Percentiles rank a stretch among this genome's conserved stretches.
Evolutionary conservation across 306 rosid species (phyloP).

Genomic region (Astragalus membranaceus): DNA sequence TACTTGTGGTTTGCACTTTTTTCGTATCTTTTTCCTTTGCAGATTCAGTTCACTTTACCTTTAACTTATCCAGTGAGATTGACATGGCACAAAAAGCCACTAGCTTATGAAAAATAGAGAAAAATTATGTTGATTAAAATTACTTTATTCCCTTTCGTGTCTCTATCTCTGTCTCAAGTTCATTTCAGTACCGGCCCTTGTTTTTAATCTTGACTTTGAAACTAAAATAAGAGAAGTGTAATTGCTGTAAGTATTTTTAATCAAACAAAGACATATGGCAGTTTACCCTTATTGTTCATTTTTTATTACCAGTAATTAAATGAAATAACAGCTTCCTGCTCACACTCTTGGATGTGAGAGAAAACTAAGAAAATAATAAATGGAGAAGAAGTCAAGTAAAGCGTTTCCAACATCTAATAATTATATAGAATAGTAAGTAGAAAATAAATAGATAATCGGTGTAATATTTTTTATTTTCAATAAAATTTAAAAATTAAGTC

Average conservation of each 20-base stretch:
- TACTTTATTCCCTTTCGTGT: neutral
- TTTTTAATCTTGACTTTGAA: neutral
- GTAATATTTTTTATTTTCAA: neutral
- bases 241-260: neutral
- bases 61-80: neutral
- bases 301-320: neutral
- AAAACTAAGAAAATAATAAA: neutral
- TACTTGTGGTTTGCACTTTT: neutral
- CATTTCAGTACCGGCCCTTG: neutral
- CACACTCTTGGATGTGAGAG: neutral
- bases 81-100: neutral
- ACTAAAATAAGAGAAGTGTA: neutral
- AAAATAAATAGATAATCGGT: neutral
- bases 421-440: neutral
- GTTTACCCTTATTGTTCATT: neutral
- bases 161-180: neutral
- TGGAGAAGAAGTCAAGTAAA: neutral
- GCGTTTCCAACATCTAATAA: neutral
- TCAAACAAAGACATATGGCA: neutral
- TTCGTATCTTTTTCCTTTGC: neutral
- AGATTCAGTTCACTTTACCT: neutral
- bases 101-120: neutral
- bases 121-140: neutral
- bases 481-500: neutral
- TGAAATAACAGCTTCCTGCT: neutral